Conservation (phyloP, 768 basidiomycete genomes). For the Suillus weaverae region DNA sequence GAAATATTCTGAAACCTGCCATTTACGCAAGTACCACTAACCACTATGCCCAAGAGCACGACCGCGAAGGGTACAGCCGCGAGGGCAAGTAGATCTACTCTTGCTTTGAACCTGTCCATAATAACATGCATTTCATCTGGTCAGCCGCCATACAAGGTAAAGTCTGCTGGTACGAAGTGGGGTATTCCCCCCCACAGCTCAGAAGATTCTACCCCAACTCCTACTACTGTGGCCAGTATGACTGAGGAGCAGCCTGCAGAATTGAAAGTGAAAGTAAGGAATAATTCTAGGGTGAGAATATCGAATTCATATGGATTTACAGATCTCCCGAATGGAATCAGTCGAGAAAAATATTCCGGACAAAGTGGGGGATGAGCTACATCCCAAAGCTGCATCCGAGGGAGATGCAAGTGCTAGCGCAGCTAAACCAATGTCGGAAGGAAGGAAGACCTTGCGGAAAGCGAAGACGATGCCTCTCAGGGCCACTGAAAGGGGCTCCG, state of each 20-base stretch:
- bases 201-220: not conserved
- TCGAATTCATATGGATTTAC: not conserved
- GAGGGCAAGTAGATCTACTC: not conserved
- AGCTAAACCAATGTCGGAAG: not conserved
- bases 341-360: not conserved
- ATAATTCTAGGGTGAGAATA: not conserved
- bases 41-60: not conserved
- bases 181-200: not conserved
- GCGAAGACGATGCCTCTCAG: not conserved
- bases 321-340: not conserved
- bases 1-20: not conserved
- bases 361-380: not conserved
- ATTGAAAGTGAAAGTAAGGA: not conserved
- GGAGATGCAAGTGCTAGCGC: not conserved
- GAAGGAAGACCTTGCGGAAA: not conserved
- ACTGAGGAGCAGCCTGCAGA: not conserved
- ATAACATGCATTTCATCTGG: not conserved
- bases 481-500: not conserved
- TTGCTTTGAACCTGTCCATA: not conserved
- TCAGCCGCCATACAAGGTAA: slow-evolving; percentile 4
- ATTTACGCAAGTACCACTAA: not conserved
- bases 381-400: not conserved
- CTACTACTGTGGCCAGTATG: too few species aligned
- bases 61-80: not conserved
- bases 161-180: not conserved